These are phyloP conservation scores for Phytophthora pini DNA, from an alignment of 352 stramenopile genomes.

Conservation along the genomic window DNA sequence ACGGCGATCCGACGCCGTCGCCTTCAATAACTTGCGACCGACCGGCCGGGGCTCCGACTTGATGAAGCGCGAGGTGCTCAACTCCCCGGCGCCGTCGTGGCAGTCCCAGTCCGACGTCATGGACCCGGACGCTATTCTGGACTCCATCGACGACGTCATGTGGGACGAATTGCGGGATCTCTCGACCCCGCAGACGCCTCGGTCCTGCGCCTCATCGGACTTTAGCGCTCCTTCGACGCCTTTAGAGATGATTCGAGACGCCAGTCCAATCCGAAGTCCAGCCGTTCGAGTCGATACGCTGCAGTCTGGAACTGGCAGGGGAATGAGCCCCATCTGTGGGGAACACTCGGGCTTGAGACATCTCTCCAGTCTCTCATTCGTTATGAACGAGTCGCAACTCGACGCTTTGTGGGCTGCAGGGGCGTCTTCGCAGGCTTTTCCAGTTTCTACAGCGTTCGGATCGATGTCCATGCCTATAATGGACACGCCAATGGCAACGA, in stretches of 20 bases:
- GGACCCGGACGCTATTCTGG: constrained; percentile 15
- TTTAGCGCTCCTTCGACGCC: background rate
- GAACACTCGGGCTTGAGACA: constrained; percentile 16
- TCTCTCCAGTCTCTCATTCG: constrained; percentile 5
- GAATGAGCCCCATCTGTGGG: constrained; percentile 19
- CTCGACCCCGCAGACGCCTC: constrained; percentile 1
- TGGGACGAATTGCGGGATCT: constrained; percentile 24
- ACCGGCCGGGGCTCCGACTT: background rate
- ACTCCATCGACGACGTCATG: constrained; percentile 25
- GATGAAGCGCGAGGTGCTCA: constrained; percentile 14
- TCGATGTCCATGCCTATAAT: constrained; percentile 16
- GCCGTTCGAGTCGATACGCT: constrained; percentile 17
- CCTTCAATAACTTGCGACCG: no score
- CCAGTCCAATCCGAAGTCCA: constrained; percentile 24
- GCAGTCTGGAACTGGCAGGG: background rate
- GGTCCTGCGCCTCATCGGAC: background rate
- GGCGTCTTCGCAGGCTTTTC: no score
- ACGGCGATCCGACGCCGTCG: no score
- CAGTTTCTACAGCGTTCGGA: background rate
- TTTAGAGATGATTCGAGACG: constrained; percentile 15
- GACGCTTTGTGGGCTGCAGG: no score
- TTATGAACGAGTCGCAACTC: constrained; percentile 1
- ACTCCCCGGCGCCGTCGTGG: background rate
- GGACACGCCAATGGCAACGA: constrained; percentile 11
- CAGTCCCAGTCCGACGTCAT: background rate